Evolutionary conservation across 441 rosid genomes (phyloP), one percentile per base, ranked within the genome.

Genomic region (Eutrema salsugineum): DNA sequence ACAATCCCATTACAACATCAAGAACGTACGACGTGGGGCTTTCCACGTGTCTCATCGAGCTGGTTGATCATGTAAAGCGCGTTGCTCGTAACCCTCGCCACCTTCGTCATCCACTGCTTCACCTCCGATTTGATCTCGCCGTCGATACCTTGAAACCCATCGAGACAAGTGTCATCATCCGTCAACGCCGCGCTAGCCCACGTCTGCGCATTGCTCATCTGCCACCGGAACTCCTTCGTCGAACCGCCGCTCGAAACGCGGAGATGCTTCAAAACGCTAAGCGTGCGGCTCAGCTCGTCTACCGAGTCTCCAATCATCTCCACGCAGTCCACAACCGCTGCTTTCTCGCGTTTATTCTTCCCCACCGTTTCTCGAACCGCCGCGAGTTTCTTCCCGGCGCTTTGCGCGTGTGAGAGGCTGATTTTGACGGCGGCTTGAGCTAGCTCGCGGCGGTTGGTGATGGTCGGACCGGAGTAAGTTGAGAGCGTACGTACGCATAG

Each of bases 131-230:
- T 86, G 20, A 83, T 49, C 22, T 71, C 56, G 33, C 84, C 83
- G 35, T 74, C 80, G 19, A 78, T 68, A 3, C 64, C 84, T 20
- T 86, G 71, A 68, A 90, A 90, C 73, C 97, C 96, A 72, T 90
- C 96, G 2, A 90, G 80, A 78, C 97, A 92, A 46, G 96, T 89
- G 82, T 92, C 88, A 71, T 90, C 92, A 57, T 89, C 66, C 17
- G 94, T 89, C 75, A 91, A 60, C 1, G 95, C 91, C 4, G 96
- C 91, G 30, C 96, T 89, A 14, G 80, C 89, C 96, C 94, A 90
- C n/a, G 90, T 90, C 84, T 88, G 82, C 3, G 88, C 96, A 60
- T 92, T 90, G 49, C 85, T 87, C 88, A 88, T 61, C 85, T 86
- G 86, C 85, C 85, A 83, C 56, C 67, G 38, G 32, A 92, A 82